Base-by-base conservation (phyloP, 225 moss, liverwort and hornwort genomes). In the Thuidium tamariscinum region DNA sequence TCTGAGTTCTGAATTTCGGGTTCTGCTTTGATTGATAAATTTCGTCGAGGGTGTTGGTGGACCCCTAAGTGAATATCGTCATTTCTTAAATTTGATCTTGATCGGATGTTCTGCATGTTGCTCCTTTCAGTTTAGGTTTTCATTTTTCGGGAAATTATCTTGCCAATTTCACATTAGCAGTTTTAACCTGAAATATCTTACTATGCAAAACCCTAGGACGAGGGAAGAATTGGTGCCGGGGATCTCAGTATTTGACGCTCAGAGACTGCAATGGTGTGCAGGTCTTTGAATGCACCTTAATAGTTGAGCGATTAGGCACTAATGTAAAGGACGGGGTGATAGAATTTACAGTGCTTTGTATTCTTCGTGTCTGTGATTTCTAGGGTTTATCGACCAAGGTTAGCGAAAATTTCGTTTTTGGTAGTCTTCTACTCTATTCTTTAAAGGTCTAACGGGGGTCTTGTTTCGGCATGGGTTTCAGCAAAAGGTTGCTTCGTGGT, bases 401-500 rank as follows among this genome's bases (percentile, higher is more conserved):
- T 74, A 55, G 7, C 70, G 23, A 82, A 68, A 78, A 39, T 51
- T 72, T 26, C 25, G 6, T 39, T 44, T 63, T 15, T 79, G 36
- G 30, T 51, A 74, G 76, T 37, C 8, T 55, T 62, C 32, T 59
- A 6, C 63, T 82, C 36, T 82, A 17, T 52, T 29, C 20, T 49
- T 76, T 69, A 49, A 80, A 27, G 70, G 42, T 44, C 62, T 91
- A 80, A 89, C 48, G 61, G 68, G 55, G 46, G 65, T 41, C 30
- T 87, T 83, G 51, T 83, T 76, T 51, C 77, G 52, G 63, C 71
- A 64, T 87, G 90, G 41, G 49, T 85, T 89, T 89, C 95, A 95
- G 92, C 90, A 95, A 88, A 91, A 93, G 84, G 56, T 91, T 34
- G 96, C 95, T 52, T 96, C 97, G 11, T 97, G 94, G 97, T 90